phyloP scores from a whole-genome alignment of 1,284 basidiomycete species.

The Melampsora americana region DNA sequence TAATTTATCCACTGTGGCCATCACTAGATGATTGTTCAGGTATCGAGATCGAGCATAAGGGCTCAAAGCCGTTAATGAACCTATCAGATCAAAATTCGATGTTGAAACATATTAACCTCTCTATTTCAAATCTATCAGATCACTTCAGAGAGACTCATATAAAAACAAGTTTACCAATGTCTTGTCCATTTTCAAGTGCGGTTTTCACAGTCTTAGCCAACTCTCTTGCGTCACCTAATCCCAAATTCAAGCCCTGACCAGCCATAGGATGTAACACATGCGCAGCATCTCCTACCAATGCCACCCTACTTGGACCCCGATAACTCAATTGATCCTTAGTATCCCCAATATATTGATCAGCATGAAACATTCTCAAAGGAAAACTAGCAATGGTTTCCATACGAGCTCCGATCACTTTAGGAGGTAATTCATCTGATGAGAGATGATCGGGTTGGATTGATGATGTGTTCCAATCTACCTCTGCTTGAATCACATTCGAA shows the following conservation, averaged over 20 bases:
- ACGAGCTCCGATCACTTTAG: slow-evolving; percentile 71
- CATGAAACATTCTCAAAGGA: slow-evolving; percentile 81
- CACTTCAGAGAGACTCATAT: too few species aligned
- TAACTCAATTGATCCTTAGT: slow-evolving; percentile 53
- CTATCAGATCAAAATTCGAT: slow-evolving; percentile 54
- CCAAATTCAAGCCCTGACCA: slow-evolving; percentile 92
- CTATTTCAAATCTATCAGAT: neutral
- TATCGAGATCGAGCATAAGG: slow-evolving; percentile 78
- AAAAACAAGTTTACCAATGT: slow-evolving; percentile 17
- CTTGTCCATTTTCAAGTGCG: slow-evolving; percentile 34
- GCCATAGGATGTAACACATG: slow-evolving; percentile 96
- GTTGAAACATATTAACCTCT: neutral
- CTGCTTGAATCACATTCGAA: slow-evolving; percentile 5
- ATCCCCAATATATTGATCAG: slow-evolving; percentile 74
- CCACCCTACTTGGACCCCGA: slow-evolving; percentile 62
- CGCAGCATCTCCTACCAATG: slow-evolving; percentile 90
- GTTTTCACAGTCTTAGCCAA: slow-evolving; percentile 13
- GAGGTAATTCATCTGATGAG: slow-evolving; percentile 64
- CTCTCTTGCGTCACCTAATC: slow-evolving; percentile 68
- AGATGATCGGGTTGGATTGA: neutral
- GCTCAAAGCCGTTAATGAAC: slow-evolving; percentile 70
- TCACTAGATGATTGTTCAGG: slow-evolving; percentile 75
- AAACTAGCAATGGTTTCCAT: slow-evolving; percentile 79
- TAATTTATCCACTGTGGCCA: slow-evolving; percentile 79
- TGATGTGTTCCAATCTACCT: slow-evolving; percentile 44